These are phyloP conservation scores for Scedosporium aurantiacum DNA, from an alignment of 2,329 filamentous ascomycete genomes.

Conservation along the genomic window DNA sequence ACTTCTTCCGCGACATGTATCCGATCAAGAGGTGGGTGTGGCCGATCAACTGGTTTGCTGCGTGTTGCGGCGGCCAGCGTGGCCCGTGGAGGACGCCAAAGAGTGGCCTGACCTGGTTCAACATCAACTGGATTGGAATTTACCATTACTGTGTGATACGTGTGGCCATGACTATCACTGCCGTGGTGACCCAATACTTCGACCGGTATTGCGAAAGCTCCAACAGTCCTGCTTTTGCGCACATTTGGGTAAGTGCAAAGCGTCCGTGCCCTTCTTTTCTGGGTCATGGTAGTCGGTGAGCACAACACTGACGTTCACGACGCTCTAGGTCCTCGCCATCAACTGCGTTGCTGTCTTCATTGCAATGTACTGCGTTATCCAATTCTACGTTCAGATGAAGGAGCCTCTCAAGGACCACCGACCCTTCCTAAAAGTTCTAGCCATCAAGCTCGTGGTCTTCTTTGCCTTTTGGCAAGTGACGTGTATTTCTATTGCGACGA, in stretches of 20 bases:
- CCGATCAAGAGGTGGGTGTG: constrained; percentile 62
- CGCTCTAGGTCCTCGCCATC: constrained; percentile 47
- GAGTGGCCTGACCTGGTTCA: constrained; percentile 84
- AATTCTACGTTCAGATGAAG: constrained; percentile 74
- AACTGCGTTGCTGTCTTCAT: constrained; percentile 64
- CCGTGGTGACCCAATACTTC: constrained; percentile 60
- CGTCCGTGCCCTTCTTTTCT: background rate
- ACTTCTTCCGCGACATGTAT: constrained; percentile 61
- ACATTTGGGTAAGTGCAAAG: constrained; percentile 58
- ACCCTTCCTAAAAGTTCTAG: constrained; percentile 69
- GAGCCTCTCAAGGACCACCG: constrained; percentile 55
- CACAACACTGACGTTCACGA: background rate
- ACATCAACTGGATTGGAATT: constrained; percentile 70
- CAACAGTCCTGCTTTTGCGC: constrained; percentile 65
- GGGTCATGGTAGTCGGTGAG: constrained; percentile 5
- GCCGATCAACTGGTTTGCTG: constrained; percentile 60
- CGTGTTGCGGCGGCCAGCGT: constrained; percentile 56
- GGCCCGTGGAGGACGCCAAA: constrained; percentile 63
- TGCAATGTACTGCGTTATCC: constrained; percentile 81
- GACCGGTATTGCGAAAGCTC: constrained; percentile 69
- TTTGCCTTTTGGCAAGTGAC: constrained; percentile 75
- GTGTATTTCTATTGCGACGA: constrained; percentile 39
- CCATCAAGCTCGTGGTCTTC: constrained; percentile 87
- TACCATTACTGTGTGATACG: constrained; percentile 82
- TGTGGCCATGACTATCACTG: constrained; percentile 67